Evolutionary conservation across 805 yeast species (phyloP), one percentile per base, ranked within the genome.

Genomic region (Ogataea degrootiae): DNA sequence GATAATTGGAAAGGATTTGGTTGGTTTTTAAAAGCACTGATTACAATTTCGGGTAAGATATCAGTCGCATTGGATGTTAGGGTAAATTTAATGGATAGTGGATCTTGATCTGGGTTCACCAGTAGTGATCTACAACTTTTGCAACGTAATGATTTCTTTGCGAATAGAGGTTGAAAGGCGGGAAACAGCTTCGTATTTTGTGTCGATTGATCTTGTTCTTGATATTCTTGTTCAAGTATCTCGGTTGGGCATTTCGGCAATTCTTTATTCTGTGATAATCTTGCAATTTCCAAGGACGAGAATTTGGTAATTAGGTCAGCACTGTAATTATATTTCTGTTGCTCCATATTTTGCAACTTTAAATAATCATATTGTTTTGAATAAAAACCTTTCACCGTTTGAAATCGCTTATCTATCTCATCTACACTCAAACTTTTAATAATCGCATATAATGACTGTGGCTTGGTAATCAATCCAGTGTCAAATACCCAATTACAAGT

Each of bases 381-480:
- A 29, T 60, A 57, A n/a, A 37, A 45, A 6, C 51, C 47, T 7
- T 37, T 23, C 45, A 59, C 46, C 7, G 42, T 44, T 3, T 42
- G 39, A 44, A 56, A 60, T 26, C 52, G 43, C 6, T 22, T 35
- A 15, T 56, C 52, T 2, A 39, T 40, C 7, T 36, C 38, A 37
- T 37, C 36, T 3, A 44, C 47, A 4, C 48, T 45, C 17, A 60
- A 56, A 1, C 49, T 33, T 14, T 44, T 50, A 15, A 70, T 51
- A 11, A 70, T 67, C 2, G 60, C 53, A 6, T 49, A 39, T 37
- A 77, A 50, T 6, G 79, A 63, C 42, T 65, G 71, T 1, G 80
- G 80, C 45, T 66, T 72, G 19, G 60, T 57, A 7, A 75, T 64
- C 5, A 67, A 46, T 1, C 63, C 67, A 1, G 80, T 71, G 16